phyloP scores from a whole-genome alignment of 768 basidiomycete genomes.

The Leucocoprinus sp. region DNA sequence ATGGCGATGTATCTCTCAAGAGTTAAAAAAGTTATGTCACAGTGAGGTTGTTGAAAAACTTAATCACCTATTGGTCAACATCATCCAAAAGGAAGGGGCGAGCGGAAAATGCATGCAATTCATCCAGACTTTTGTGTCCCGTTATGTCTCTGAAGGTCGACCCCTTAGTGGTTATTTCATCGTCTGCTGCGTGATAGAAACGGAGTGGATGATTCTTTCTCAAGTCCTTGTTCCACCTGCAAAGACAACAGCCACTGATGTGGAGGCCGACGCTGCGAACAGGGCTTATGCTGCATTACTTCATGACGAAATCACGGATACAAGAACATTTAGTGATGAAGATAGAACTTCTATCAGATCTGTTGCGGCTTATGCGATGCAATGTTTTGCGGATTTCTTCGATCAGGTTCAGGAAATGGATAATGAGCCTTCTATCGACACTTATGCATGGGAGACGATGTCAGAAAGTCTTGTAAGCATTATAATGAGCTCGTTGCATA shows the following conservation, averaged over 20 bases:
- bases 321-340: constrained; percentile 29
- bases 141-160: constrained; percentile 67
- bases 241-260: constrained; percentile 22
- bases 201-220: constrained; percentile 77
- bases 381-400: constrained; percentile 71
- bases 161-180: constrained; percentile 84
- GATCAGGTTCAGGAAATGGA: constrained; percentile 81
- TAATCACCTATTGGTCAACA: constrained; percentile 61
- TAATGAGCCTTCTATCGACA: constrained; percentile 67
- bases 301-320: constrained; percentile 38
- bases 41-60: constrained; percentile 63
- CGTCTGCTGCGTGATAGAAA: constrained; percentile 84
- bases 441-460: constrained; percentile 92
- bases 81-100: constrained; percentile 46
- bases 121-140: constrained; percentile 61
- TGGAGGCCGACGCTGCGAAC: constrained; percentile 79
- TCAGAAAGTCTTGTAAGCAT: constrained; percentile 73
- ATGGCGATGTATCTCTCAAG: constrained; percentile 49
- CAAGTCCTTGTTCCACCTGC: constrained; percentile 45
- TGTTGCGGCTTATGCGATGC: constrained; percentile 55
- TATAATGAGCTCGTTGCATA: neutral
- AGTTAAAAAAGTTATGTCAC: constrained; percentile 54
- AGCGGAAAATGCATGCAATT: constrained; percentile 44
- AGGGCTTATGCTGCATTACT: constrained; percentile 70
- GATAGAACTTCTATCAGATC: constrained; percentile 34